Evolutionary conservation across 176 grass and related monocot species (phyloP), one percentile per base, ranked within the genome.

Genomic region (Pontederia paniculata): DNA sequence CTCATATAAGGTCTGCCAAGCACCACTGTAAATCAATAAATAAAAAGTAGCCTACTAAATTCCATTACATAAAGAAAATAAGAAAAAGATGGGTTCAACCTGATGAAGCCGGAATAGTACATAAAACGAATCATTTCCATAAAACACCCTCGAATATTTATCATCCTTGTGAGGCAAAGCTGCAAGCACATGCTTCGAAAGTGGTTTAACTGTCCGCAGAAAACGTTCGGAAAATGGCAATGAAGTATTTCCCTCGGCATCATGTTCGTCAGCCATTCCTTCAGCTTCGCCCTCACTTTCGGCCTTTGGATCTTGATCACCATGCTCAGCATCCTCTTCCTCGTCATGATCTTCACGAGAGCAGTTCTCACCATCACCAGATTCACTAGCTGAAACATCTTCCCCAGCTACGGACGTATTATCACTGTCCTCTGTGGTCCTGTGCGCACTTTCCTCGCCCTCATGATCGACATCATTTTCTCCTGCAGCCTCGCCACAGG

Each of bases 111-210:
- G 79, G 58, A 88, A 80, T 19, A 88, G 54, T 31, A 80, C 76
- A 77, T 80, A 88, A 60, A 88, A 77, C 13, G 79, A 78, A 53
- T 65, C 84, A 54, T 88, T 82, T 20, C 79, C 84, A 67, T 88
- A 88, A 77, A 88, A 88, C 48, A 83, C 72, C 44, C 21, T 14
- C 5, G 65, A 73, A 56, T 18, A 66, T 14, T 72, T 78, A 23
- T 76, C 73, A 11, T 48, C 70, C 15, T 52, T 62, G 45, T 56
- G n/a, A 61, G 44, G 68, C 43, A 83, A 70, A 15, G 66, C 65
- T 44, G 42, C 73, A 65, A 72, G 73, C 7, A 81, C 73, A 72
- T 79, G 76, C 57, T 79, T 83, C 4, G 76, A 50, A 45, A 88
- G 80, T 23, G 84, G 84, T 52, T 69, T 76, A 43, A 60, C 76